phyloP scores from a whole-genome alignment of 345 rosid species.

The Salix dunnii region DNA sequence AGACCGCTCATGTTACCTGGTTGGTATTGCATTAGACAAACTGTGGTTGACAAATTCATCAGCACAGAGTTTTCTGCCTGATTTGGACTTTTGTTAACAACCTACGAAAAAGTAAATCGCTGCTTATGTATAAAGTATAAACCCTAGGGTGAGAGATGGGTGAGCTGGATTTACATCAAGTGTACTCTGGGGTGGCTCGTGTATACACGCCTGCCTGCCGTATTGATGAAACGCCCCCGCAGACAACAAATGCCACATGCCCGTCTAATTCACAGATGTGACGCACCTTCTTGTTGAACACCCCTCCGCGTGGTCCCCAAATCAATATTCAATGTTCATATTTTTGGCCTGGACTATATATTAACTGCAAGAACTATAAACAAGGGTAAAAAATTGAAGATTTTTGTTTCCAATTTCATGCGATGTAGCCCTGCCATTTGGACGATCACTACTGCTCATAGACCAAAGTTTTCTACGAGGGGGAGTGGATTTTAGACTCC shows the following conservation, averaged over 20 bases:
- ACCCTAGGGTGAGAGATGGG: too few relatives aligned
- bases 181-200: neutral
- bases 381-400: too few relatives aligned
- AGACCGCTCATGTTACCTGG: neutral
- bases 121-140: neutral
- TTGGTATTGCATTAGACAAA: neutral
- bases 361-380: too few relatives aligned
- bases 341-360: too few relatives aligned
- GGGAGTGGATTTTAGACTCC: neutral
- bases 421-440: too few relatives aligned
- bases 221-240: neutral
- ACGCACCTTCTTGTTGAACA: neutral
- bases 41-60: neutral
- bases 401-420: too few relatives aligned
- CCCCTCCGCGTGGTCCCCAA: neutral
- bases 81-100: slow-evolving; percentile 1
- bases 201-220: neutral
- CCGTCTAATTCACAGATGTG: neutral
- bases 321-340: neutral
- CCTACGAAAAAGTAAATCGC: neutral
- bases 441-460: too few relatives aligned
- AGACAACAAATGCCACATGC: neutral
- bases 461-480: too few relatives aligned
- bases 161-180: neutral
- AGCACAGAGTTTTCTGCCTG: neutral